Conservation (phyloP, 2,329 filamentous ascomycete species). For the Diaporthe caulivora region DNA sequence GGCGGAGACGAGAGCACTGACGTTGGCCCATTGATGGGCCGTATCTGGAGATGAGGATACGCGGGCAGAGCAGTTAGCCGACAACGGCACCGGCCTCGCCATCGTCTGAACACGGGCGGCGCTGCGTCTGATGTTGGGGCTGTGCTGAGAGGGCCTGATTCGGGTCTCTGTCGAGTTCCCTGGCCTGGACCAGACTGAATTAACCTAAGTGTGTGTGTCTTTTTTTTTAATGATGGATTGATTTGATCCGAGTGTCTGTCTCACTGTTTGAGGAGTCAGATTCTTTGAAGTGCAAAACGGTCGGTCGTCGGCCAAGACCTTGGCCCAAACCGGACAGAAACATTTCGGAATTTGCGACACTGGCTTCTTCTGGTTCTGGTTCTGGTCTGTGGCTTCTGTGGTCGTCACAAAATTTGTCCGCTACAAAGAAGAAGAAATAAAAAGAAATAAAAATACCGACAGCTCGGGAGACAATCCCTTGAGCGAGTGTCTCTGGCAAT, state of each 20-base stretch:
- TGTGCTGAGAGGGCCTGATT: conserved; percentile 23
- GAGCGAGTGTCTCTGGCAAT: not conserved
- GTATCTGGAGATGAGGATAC: conserved; percentile 30
- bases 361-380: not conserved
- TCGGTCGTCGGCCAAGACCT: conserved; percentile 15
- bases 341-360: not conserved
- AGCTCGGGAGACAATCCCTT: not conserved
- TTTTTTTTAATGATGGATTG: not conserved
- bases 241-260: not conserved
- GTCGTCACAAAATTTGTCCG: not conserved
- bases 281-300: conserved; percentile 16
- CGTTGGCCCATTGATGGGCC: conserved; percentile 14
- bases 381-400: not conserved
- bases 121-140: conserved; percentile 20
- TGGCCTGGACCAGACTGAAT: not conserved
- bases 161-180: not conserved
- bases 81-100: conserved; percentile 10
- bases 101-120: not conserved
- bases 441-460: not conserved
- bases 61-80: conserved; percentile 4
- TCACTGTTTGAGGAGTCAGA: conserved; percentile 16
- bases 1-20: conserved; percentile 21
- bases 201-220: not conserved
- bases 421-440: not conserved
- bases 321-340: conserved; percentile 23